A percentile compares a stretch with the other conserved stretches of the same genome.
These are phyloP conservation scores for Pythium insidiosum DNA, from an alignment of 352 stramenopile species.

Conservation along the genomic window DNA sequence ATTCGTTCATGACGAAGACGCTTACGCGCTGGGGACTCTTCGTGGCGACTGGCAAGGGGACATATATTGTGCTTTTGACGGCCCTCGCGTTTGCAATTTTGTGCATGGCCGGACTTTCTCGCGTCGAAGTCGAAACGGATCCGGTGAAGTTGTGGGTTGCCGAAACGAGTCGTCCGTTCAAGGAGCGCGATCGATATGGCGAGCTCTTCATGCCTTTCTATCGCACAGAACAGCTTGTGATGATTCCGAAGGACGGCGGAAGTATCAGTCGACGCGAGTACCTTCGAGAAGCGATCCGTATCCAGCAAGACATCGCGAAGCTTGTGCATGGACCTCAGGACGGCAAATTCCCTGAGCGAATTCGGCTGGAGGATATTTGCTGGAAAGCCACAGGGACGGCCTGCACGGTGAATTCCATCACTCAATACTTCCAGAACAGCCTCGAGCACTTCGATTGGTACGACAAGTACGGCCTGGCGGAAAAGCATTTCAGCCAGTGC, in stretches of 20 bases:
- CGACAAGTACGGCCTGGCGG: conserved; percentile 26
- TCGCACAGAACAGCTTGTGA: conserved; percentile 39
- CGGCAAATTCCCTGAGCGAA: conserved; percentile 11
- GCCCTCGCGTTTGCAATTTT: conserved; percentile 12
- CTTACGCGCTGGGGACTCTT: conserved; percentile 38
- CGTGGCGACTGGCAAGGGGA: conserved; percentile 16
- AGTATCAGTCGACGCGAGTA: conserved; percentile 26
- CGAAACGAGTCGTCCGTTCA: conserved; percentile 28
- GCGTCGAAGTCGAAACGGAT: conserved; percentile 35
- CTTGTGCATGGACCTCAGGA: conserved; percentile 3
- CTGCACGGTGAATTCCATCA: conserved; percentile 51
- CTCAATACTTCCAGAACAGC: conserved; percentile 59
- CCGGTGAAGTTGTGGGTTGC: conserved; percentile 52
- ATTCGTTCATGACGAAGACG: conserved; percentile 14
- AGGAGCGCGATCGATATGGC: conserved; percentile 30
- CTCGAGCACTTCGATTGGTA: conserved; percentile 55
- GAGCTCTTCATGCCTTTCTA: conserved; percentile 54
- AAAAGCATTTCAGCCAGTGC: conserved; percentile 35
- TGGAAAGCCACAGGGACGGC: conserved; percentile 39
- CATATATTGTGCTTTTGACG: conserved; percentile 16
- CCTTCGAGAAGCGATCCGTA: conserved; percentile 32
- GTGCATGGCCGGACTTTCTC: conserved; percentile 16
- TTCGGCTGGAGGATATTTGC: conserved; percentile 38
- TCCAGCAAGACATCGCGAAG: conserved; percentile 28
- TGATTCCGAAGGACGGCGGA: conserved; percentile 42